Evolutionary conservation across 371 early-diverging fungal genomes (phyloP).

Genomic region (Mucor sp.): DNA sequence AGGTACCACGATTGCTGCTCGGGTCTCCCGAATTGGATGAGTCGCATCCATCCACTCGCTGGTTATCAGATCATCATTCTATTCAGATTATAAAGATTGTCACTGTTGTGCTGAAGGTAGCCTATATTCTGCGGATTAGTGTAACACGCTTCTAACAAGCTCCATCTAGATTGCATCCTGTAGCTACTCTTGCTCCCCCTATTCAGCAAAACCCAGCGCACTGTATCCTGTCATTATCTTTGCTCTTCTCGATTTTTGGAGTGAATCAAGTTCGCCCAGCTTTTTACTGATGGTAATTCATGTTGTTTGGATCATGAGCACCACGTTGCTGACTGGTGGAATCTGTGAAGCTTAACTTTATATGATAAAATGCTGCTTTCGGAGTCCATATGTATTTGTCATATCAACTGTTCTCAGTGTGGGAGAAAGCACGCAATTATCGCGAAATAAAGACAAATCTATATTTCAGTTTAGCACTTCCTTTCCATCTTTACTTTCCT

Average conservation of each 20-base stretch:
- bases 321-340: slow-evolving; percentile 17
- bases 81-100: slow-evolving; percentile 24
- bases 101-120: slow-evolving; percentile 34
- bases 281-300: slow-evolving; percentile 15
- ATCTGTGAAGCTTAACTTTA: slow-evolving; percentile 16
- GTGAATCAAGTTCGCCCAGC: slow-evolving; percentile 23
- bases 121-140: background rate
- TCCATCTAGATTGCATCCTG: slow-evolving; percentile 41
- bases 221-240: slow-evolving; percentile 43
- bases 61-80: slow-evolving; percentile 9
- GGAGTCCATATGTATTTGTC: slow-evolving; percentile 8
- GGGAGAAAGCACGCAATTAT: slow-evolving; percentile 20
- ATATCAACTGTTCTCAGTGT: slow-evolving; percentile 1
- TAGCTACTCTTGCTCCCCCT: slow-evolving; percentile 47
- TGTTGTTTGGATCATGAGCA: slow-evolving; percentile 16
- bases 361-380: background rate
- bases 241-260: slow-evolving; percentile 48
- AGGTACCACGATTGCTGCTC: slow-evolving; percentile 4
- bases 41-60: background rate
- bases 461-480: background rate
- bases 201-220: slow-evolving; percentile 29
- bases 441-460: background rate
- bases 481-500: background rate
- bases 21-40: slow-evolving; percentile 3
- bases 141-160: background rate